Conservation (phyloP, 2,329 filamentous ascomycete genomes). For the Xylariaceae sp. region DNA sequence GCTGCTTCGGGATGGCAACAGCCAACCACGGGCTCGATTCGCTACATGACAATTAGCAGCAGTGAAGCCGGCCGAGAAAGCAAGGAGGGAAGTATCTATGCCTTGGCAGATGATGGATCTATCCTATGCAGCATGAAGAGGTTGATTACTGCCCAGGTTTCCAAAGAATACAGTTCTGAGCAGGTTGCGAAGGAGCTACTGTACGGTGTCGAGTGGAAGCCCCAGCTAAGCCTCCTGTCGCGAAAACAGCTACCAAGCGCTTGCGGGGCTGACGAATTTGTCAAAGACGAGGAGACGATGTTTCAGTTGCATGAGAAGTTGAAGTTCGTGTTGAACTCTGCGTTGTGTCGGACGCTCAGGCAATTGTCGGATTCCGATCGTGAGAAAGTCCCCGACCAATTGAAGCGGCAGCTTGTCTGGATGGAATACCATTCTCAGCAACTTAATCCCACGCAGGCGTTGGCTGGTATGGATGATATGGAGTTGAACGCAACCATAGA, state of each 20-base stretch:
- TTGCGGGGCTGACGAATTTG: conserved; percentile 17
- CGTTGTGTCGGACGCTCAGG: conserved; percentile 13
- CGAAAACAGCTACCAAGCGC: conserved; percentile 20
- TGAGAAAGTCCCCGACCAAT: conserved; percentile 11
- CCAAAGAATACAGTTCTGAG: conserved; percentile 11
- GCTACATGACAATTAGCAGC: conserved; percentile 18
- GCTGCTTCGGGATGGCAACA: conserved; percentile 28
- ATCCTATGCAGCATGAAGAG: conserved; percentile 24
- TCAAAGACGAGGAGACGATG: conserved; percentile 19
- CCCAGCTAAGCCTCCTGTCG: conserved; percentile 31
- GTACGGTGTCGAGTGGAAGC: conserved; percentile 33
- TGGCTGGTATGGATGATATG: conserved; percentile 15
- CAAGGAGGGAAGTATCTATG: conserved; percentile 26
- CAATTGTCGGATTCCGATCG: conserved; percentile 14
- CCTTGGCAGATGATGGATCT: conserved; percentile 25
- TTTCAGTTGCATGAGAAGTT: conserved; percentile 16
- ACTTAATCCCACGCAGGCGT: conserved; percentile 8
- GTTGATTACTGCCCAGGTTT: conserved; percentile 22
- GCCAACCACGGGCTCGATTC: conserved; percentile 20
- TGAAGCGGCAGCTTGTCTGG: conserved; percentile 27
- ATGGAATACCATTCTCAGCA: conserved; percentile 24
- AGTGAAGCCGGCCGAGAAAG: conserved; percentile 10
- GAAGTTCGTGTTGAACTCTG: conserved; percentile 14
- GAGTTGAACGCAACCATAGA: conserved; percentile 23
- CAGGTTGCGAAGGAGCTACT: conserved; percentile 24